Conservation (phyloP, 1,139 yeast species). For the Saccharomyces hybrid region DNA sequence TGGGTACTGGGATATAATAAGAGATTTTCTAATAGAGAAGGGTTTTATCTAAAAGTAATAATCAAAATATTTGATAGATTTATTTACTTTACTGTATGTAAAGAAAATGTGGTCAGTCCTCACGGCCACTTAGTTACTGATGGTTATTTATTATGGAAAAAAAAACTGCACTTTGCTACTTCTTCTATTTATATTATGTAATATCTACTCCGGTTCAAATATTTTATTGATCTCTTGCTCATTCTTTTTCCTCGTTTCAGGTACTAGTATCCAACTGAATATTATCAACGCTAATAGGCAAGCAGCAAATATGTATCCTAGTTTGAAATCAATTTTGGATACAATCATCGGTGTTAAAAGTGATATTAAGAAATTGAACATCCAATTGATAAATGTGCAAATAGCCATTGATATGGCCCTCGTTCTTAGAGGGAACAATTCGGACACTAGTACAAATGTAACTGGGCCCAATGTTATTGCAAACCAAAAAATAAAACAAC, state of each 20-base stretch:
- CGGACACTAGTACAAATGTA: constrained; percentile 66
- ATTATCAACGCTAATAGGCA: constrained; percentile 48
- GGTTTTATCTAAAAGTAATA: constrained; percentile 11
- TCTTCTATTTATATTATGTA: constrained; percentile 38
- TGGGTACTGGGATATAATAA: constrained; percentile 65
- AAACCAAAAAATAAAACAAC: constrained; percentile 66
- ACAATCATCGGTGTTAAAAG: constrained; percentile 65
- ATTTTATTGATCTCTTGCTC: constrained; percentile 51
- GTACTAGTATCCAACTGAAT: constrained; percentile 54
- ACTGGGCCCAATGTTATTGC: constrained; percentile 86
- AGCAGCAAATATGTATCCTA: constrained; percentile 68
- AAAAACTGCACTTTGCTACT: not conserved
- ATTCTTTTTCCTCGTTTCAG: constrained; percentile 65
- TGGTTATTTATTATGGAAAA: not conserved
- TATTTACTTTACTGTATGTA: not conserved
- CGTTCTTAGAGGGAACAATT: constrained; percentile 67
- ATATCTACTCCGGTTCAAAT: not conserved
- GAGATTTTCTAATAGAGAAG: constrained; percentile 41
- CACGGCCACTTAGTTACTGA: not conserved
- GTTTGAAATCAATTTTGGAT: constrained; percentile 42
- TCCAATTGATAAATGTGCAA: constrained; percentile 68
- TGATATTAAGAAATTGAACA: constrained; percentile 65
- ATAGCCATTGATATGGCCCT: constrained; percentile 71
- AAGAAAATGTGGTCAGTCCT: not conserved
- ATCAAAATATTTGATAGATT: not conserved